A percentile compares a stretch with the other conserved stretches of the same genome.
Conservation (phyloP, 2,329 filamentous ascomycete genomes). For the Colletotrichum agaves region DNA sequence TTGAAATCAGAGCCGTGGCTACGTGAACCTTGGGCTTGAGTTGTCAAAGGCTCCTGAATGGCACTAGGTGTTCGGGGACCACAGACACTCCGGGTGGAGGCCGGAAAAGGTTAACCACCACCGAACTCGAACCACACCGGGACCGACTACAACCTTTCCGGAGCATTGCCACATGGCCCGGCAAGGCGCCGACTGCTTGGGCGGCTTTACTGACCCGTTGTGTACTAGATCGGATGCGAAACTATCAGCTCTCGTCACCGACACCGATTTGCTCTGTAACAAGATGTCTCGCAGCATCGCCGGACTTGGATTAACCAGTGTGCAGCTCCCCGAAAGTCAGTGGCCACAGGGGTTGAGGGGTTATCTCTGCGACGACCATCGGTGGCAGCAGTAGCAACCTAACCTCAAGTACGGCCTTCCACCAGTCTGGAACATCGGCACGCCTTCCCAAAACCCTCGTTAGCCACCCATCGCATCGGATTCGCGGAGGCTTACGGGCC, state of each 20-base stretch:
- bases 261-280: not conserved
- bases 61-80: slow-evolving; percentile 21
- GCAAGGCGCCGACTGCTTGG: slow-evolving; percentile 1
- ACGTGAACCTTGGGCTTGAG: not conserved
- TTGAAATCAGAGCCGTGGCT: not conserved
- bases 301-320: slow-evolving; percentile 25
- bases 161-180: slow-evolving; percentile 30
- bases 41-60: slow-evolving; percentile 17
- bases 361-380: not conserved
- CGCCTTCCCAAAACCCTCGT: not conserved
- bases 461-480: slow-evolving; percentile 6
- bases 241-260: not conserved
- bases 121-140: not conserved
- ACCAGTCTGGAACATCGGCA: slow-evolving; percentile 21
- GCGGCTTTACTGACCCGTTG: not conserved
- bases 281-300: slow-evolving; percentile 25
- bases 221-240: not conserved
- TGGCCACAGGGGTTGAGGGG: not conserved
- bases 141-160: slow-evolving; percentile 25
- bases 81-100: slow-evolving; percentile 4
- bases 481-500: not conserved
- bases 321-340: not conserved
- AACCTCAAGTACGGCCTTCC: not conserved
- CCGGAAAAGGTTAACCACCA: slow-evolving; percentile 30
- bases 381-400: not conserved